Evolutionary conservation across 352 stramenopile species (phyloP).

Genomic region (Phytopythium cucurbitacearum): DNA sequence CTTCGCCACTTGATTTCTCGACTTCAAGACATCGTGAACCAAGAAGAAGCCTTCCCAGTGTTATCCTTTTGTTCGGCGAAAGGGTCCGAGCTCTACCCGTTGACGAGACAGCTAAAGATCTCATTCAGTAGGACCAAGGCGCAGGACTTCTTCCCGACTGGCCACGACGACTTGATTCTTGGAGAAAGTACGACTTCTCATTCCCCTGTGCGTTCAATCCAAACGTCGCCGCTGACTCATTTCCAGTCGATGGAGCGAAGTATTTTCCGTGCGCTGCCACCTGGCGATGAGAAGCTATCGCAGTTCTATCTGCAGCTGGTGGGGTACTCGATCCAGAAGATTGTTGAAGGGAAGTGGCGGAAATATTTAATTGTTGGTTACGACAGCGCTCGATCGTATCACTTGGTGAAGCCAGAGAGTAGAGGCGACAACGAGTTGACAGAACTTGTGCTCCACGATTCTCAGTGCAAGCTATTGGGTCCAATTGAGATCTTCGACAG

Average conservation of each 20-base stretch:
- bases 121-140: conserved; percentile 18
- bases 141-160: too few species aligned
- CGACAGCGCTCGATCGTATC: conserved; percentile 43
- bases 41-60: conserved; percentile 64
- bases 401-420: conserved; percentile 57
- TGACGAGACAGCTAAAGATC: conserved; percentile 72
- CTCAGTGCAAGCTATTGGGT: conserved; percentile 56
- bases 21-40: conserved; percentile 72
- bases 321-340: conserved; percentile 67
- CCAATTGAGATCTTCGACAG: conserved; percentile 47
- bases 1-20: conserved; percentile 55
- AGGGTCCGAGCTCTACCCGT: conserved; percentile 67
- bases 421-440: conserved; percentile 29
- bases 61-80: conserved; percentile 60
- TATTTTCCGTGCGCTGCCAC: conserved; percentile 54
- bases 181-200: too few species aligned
- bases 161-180: too few species aligned
- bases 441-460: conserved; percentile 78
- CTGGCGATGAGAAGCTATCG: conserved; percentile 45
- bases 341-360: conserved; percentile 77
- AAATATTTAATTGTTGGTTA: conserved; percentile 72
- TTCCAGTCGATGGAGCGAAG: conserved; percentile 88
- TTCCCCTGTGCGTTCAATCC: conserved; percentile 16
- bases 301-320: conserved; percentile 65
- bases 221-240: conserved; percentile 70